Conservation (phyloP, 2,329 filamentous ascomycete species). For the Teratosphaeria pseudoeucalypti region DNA sequence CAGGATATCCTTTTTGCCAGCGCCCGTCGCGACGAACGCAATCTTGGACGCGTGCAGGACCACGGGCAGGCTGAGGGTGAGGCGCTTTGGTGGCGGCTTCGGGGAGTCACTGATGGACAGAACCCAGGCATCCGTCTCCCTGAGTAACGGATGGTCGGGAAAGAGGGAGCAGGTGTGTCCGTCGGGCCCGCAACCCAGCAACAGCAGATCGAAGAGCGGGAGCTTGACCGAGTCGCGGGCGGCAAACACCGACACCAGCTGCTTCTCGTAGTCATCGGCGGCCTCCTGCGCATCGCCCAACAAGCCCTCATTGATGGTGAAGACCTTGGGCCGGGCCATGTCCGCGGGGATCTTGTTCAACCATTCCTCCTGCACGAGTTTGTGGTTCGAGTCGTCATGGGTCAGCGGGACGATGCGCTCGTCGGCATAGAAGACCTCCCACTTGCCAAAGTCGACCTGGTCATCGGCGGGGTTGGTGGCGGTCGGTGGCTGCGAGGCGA, state of each 20-base stretch:
- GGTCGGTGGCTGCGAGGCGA: conserved; percentile 29
- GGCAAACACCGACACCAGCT: conserved; percentile 75
- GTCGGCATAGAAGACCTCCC: conserved; percentile 98
- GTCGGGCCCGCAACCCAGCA: conserved; percentile 89
- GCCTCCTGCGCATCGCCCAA: conserved; percentile 78
- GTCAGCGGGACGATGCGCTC: conserved; percentile 89
- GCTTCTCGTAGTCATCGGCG: conserved; percentile 87
- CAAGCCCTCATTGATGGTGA: conserved; percentile 61
- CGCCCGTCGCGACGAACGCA: conserved; percentile 85
- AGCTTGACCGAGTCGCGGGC: conserved; percentile 87
- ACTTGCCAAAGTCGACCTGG: conserved; percentile 66
- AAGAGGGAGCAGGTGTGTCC: conserved; percentile 97
- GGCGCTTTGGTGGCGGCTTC: conserved; percentile 82
- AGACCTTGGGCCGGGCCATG: conserved; percentile 58
- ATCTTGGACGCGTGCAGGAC: conserved; percentile 77
- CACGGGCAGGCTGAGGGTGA: conserved; percentile 86
- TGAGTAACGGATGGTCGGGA: conserved; percentile 75
- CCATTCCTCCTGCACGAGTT: conserved; percentile 73
- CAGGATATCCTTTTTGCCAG: conserved; percentile 80
- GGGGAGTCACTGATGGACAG: conserved; percentile 85
- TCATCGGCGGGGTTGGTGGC: conserved; percentile 45
- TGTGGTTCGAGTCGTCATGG: conserved; percentile 90
- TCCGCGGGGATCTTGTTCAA: conserved; percentile 73
- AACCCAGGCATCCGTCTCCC: conserved; percentile 85
- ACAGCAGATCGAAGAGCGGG: conserved; percentile 86